These are phyloP conservation scores for Marasmius oreades DNA, from an alignment of 1,284 basidiomycete species.

Conservation along the genomic window DNA sequence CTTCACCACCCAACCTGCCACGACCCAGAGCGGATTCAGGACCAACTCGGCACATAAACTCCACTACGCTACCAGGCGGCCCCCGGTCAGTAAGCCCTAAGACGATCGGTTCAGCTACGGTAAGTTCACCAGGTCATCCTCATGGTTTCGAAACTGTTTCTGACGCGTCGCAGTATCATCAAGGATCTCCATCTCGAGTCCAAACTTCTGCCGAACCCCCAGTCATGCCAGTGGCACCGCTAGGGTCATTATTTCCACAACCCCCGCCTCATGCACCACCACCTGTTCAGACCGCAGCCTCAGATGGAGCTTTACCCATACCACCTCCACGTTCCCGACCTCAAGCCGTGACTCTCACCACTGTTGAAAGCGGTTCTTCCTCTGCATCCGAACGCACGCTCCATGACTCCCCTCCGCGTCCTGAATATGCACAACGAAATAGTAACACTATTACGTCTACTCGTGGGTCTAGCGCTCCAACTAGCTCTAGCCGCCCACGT, in stretches of 20 bases:
- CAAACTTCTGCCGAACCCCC: not conserved
- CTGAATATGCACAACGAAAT: not conserved
- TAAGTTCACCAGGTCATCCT: not conserved
- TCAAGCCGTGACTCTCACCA: not conserved
- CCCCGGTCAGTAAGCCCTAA: not conserved
- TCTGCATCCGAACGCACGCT: not conserved
- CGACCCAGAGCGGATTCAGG: constrained; percentile 1
- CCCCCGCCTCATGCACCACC: not conserved
- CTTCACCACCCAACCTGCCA: not conserved
- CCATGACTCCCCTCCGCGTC: not conserved
- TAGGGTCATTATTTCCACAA: not conserved
- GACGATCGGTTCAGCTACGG: not conserved
- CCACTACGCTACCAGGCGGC: too few species aligned
- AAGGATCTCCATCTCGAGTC: not conserved
- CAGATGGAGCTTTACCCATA: not conserved
- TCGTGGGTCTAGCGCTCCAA: not conserved
- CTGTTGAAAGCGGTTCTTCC: not conserved
- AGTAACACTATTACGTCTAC: not conserved
- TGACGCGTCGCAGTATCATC: not conserved
- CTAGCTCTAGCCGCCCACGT: not conserved
- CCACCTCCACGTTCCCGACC: not conserved
- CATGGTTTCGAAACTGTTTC: not conserved
- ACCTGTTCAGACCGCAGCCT: not conserved
- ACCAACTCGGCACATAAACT: not conserved
- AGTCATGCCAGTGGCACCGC: not conserved